Base-by-base conservation (phyloP, 305 asterid genomes). In the Fraxinus ornus region DNA sequence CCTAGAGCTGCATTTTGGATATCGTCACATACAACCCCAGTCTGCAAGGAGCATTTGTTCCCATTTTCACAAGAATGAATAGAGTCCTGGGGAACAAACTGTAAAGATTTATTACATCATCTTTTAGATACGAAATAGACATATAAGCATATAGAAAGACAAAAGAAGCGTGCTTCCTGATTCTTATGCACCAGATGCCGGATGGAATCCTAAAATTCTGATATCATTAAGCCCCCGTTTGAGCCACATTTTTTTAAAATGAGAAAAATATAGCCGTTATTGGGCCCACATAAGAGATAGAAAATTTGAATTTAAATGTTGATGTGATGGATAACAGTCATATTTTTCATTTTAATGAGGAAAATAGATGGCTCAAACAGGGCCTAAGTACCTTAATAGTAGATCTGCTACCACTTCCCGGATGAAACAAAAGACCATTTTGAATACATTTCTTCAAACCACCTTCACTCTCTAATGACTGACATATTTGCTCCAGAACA, bases 401-500 rank as follows among this genome's bases (percentile, higher is more conserved):
- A 80, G 88, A 80, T 85, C 84, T 86, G 88, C 88, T 81, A 78
- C 83, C 82, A 77, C 82, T 89, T 85, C 88, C 93, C 71, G 89
- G 80, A 79, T 87, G 90, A 81, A 82, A 84, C 32, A 75, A 75
- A 84, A 92, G 88, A 49, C 89, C 92, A 32, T 82, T 87, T 82
- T 80, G 87, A 76, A 94, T 89, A 86, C 95, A 91, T 70, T 87
- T 89, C 72, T 82, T 82, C 87, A 94, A 79, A 71, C 93, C 93
- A 86, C 92, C 90, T 83, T 91, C 94, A 82, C 85, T 84, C 75
- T 91, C 89, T 62, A 93, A 83, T 12, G 97, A 89, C 81, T 86
- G 91, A 83, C 81, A 84, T 78, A 94, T 84, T 82, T 93, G 95
- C 85, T 88, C 90, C 85, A 95, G 90, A 81, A 92, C 85, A 89